Conservation (phyloP, 23 red algal species). For the Agarophyton chilense region DNA sequence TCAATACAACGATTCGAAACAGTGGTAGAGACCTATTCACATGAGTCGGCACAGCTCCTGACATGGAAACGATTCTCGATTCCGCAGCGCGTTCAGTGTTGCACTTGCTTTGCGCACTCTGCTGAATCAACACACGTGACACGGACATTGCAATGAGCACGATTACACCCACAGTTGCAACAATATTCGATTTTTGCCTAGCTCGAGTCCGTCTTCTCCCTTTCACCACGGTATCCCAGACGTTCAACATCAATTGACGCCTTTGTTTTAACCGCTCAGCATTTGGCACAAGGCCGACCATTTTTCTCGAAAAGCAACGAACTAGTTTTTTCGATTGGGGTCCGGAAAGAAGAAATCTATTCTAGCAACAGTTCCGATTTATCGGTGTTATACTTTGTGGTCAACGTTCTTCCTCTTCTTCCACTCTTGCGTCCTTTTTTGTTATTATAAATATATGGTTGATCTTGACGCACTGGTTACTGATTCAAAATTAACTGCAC, state of each 20-base stretch:
- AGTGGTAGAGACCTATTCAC: slow-evolving; percentile 12
- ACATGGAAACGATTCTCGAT: neutral
- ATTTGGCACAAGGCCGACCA: neutral
- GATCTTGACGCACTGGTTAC: too few relatives aligned
- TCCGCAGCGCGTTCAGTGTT: neutral
- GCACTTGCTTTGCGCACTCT: neutral
- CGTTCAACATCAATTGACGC: neutral
- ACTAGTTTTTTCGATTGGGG: neutral
- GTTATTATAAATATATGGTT: too few relatives aligned
- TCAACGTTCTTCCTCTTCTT: neutral
- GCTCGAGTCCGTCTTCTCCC: neutral
- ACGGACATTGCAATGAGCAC: neutral
- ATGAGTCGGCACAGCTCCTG: neutral
- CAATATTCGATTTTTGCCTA: neutral
- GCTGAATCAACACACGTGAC: neutral
- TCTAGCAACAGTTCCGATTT: too few relatives aligned
- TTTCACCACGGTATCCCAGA: neutral
- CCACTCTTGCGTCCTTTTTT: neutral
- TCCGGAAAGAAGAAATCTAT: neutral
- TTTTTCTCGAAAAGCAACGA: neutral
- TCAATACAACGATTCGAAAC: slow-evolving; percentile 60
- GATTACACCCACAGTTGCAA: neutral
- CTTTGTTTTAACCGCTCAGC: slow-evolving; percentile 1
- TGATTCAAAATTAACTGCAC: too few relatives aligned
- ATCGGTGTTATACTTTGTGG: too few relatives aligned